Percentiles rank a stretch among this genome's conserved stretches.
Conservation (phyloP, 2,329 filamentous ascomycete species). For the Sporothrix euskadiensis region DNA sequence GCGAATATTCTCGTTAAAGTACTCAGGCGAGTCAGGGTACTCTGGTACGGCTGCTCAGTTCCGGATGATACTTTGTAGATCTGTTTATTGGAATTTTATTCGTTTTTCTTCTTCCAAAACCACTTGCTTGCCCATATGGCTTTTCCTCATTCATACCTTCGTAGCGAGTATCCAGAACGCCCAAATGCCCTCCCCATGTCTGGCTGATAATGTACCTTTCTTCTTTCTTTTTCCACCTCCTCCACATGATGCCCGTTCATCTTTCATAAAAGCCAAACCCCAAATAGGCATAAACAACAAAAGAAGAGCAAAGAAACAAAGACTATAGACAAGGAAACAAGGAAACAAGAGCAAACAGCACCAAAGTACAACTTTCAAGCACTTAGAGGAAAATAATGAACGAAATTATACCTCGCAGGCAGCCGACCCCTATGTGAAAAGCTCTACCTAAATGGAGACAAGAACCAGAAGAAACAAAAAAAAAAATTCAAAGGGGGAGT, state of each 20-base stretch:
- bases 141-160: background rate
- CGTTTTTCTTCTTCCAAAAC: background rate
- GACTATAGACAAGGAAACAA: background rate
- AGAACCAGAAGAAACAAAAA: background rate
- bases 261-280: background rate
- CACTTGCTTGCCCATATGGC: background rate
- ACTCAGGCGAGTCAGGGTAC: no score
- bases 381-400: background rate
- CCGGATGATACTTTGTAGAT: background rate
- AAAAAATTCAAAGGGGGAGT: background rate
- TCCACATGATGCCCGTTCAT: background rate
- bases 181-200: background rate
- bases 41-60: background rate
- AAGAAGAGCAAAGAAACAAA: background rate
- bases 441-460: slow-evolving; percentile 11
- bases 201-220: background rate
- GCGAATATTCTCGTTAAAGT: background rate
- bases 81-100: background rate
- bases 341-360: background rate
- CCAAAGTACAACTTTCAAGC: slow-evolving; percentile 9
- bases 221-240: background rate
- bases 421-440: slow-evolving; percentile 12
- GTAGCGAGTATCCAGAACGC: background rate
- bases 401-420: background rate
- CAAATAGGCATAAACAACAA: background rate